A percentile compares a stretch with the other conserved stretches of the same genome.
phyloP scores from a whole-genome alignment of 345 rosid genomes.

The Citrus reticulata region DNA sequence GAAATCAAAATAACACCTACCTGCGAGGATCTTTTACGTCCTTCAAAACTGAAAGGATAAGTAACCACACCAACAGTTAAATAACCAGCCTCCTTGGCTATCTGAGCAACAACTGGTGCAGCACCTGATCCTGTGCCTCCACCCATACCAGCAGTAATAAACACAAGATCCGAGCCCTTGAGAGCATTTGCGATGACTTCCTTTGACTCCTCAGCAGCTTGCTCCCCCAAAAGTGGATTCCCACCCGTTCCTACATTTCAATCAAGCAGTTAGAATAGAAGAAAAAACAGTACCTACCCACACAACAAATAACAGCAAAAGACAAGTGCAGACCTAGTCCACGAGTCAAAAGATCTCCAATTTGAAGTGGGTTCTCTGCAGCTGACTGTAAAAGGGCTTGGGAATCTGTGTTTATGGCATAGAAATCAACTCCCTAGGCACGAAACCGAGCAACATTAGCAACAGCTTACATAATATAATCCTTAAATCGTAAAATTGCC shows the following conservation, averaged over 20 bases:
- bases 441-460: conserved; percentile 13
- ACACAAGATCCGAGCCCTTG: conserved; percentile 97
- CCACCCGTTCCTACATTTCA: conserved; percentile 84
- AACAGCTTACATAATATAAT: neutral
- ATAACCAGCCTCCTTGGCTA: conserved; percentile 87
- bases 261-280: conserved; percentile 7
- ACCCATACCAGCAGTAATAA: conserved; percentile 99
- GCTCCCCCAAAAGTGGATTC: conserved; percentile 91
- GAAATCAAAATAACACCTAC: conserved; percentile 28
- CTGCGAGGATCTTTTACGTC: conserved; percentile 93
- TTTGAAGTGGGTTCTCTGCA: conserved; percentile 82
- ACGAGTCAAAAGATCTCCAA: conserved; percentile 95
- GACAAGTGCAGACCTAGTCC: conserved; percentile 66
- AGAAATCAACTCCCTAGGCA: conserved; percentile 81
- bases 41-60: conserved; percentile 98
- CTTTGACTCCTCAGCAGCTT: conserved; percentile 97
- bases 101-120: conserved; percentile 97
- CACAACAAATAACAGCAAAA: neutral
- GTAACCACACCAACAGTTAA: conserved; percentile 98
- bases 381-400: conserved; percentile 87
- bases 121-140: conserved; percentile 99
- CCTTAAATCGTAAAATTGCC: neutral
- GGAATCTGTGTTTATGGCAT: conserved; percentile 90
- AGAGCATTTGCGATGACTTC: conserved; percentile 87
- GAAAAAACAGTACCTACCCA: neutral